A percentile compares a stretch with the other conserved stretches of the same genome.
Conservation (phyloP, 2,329 filamentous ascomycete species). For the Dactylellina drechsleri region DNA sequence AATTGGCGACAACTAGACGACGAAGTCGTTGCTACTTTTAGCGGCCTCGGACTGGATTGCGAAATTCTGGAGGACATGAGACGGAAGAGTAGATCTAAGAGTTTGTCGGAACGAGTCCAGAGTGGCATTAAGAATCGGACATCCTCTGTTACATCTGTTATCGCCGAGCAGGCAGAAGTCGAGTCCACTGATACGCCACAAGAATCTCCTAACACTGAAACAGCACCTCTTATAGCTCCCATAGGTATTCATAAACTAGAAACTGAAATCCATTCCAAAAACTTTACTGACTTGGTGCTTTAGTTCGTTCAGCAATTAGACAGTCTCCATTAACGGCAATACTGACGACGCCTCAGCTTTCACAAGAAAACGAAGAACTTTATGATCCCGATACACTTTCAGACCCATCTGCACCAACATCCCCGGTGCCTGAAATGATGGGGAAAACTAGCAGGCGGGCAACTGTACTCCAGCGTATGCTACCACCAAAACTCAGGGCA, state of each 20-base stretch:
- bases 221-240: background rate
- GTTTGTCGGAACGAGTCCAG: constrained; percentile 48
- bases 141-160: constrained; percentile 28
- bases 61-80: constrained; percentile 50
- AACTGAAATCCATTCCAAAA: no score
- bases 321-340: constrained; percentile 1
- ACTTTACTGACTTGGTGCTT: no score
- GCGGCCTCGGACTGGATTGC: constrained; percentile 52
- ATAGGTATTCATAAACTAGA: constrained; percentile 14
- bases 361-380: constrained; percentile 53
- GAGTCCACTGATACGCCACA: constrained; percentile 8
- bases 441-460: constrained; percentile 55
- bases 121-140: constrained; percentile 25
- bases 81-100: constrained; percentile 44
- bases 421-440: constrained; percentile 55
- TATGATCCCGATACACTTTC: constrained; percentile 59
- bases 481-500: constrained; percentile 57
- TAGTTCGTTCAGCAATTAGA: no score
- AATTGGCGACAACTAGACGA: constrained; percentile 53
- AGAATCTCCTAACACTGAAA: constrained; percentile 5
- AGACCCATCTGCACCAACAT: constrained; percentile 57
- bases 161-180: constrained; percentile 40
- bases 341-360: background rate
- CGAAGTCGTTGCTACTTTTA: constrained; percentile 49
- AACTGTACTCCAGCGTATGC: constrained; percentile 57